Base-by-base conservation (phyloP, 2,329 filamentous ascomycete species). In the Fusarium longipes region DNA sequence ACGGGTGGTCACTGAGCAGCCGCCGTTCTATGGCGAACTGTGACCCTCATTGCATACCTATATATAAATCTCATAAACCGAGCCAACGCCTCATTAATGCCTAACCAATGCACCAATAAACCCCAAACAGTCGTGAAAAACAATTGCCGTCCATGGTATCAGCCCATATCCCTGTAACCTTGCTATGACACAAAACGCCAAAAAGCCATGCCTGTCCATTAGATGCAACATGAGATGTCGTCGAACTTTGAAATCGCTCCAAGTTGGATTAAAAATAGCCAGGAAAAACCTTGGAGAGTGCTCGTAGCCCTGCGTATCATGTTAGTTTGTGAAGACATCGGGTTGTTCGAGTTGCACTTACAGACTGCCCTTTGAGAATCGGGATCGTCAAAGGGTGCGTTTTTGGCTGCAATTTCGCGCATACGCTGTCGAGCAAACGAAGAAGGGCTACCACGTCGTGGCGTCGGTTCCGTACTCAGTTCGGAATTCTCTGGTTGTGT, bases 371-470 rank as follows among this genome's bases (percentile, higher is more conserved):
- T 76, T 47, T 75, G 73, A 47, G 75, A 72, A 63, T 82, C 80
- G 9, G 79, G 79, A 42, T 82, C 80, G 27, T 81, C 80, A 62
- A 82, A 78, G 32, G 80, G 80, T 51, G 80, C 78, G 44, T 80
- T 80, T 30, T 76, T 79, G 49, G 77, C 77, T 11, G 80, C 80
- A 62, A 82, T 79, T 47, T 81, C 75, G 42, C 79, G 77, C 78
- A 82, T 82, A 18, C 80, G 76, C 62, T 81, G 77, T 44, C 80
- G 76, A 25, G 80, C 79, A 71, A 82, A 80, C 9, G 80, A 81
- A 6, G 81, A 82, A 5, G 80, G 80, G 59, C 80, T 82, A 47
- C 75, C 75, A 27, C 79, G 78, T 22, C 80, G 78, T 32, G 69
- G 70, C 24, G 70, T 65, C 33, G 71, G 70, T 24, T 68, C 61